These are phyloP conservation scores for Peronospora destructor DNA, from an alignment of 352 stramenopile genomes.

Conservation along the genomic window DNA sequence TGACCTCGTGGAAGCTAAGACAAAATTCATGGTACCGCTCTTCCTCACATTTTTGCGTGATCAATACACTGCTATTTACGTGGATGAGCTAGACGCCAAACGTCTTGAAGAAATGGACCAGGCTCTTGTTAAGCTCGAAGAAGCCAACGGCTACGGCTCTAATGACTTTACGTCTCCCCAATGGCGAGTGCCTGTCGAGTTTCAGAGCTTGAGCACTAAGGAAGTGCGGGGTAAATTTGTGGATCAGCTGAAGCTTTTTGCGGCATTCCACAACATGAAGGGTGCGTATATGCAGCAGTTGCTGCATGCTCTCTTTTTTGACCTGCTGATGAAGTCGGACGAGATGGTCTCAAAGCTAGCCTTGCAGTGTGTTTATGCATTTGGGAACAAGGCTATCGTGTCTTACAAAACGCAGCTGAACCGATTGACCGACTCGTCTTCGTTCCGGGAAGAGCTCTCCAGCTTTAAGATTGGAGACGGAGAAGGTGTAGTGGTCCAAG, in stretches of 20 bases:
- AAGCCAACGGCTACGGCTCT: slow-evolving; percentile 2
- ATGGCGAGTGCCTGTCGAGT: slow-evolving; percentile 29
- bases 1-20: slow-evolving; percentile 76
- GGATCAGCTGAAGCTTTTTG: slow-evolving; percentile 78
- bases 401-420: slow-evolving; percentile 85
- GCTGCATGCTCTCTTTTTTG: slow-evolving; percentile 80
- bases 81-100: slow-evolving; percentile 51
- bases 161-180: slow-evolving; percentile 17
- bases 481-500: slow-evolving; percentile 59
- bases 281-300: slow-evolving; percentile 72
- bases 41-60: slow-evolving; percentile 78
- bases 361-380: slow-evolving; percentile 82
- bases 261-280: slow-evolving; percentile 82
- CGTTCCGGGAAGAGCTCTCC: slow-evolving; percentile 87
- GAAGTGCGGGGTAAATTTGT: slow-evolving; percentile 73
- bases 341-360: slow-evolving; percentile 80
- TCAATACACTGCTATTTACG: slow-evolving; percentile 73
- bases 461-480: slow-evolving; percentile 79
- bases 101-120: slow-evolving; percentile 42
- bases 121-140: slow-evolving; percentile 38
- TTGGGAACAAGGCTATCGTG: slow-evolving; percentile 72
- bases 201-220: slow-evolving; percentile 56
- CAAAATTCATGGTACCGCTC: slow-evolving; percentile 82
- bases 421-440: slow-evolving; percentile 67
- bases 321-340: slow-evolving; percentile 88